These are phyloP conservation scores for Cladosporium halotolerans DNA, from an alignment of 2,329 filamentous ascomycete genomes.

Conservation along the genomic window DNA sequence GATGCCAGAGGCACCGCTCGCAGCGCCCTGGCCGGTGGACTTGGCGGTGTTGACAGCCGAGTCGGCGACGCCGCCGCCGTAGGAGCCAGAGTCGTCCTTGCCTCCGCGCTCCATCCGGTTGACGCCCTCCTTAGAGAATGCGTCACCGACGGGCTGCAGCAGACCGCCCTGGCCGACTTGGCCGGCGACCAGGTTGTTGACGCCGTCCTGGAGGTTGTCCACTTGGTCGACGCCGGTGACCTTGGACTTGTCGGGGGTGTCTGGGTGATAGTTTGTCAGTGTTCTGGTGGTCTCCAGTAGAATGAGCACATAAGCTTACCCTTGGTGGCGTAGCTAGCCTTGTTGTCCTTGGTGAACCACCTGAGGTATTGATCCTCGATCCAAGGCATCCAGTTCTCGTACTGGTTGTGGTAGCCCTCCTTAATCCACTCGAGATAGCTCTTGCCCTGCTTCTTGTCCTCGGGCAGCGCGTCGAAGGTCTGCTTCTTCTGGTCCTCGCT, in stretches of 20 bases:
- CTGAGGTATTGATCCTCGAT: slow-evolving; percentile 65
- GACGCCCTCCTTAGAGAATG: slow-evolving; percentile 57
- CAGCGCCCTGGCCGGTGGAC: slow-evolving; percentile 11
- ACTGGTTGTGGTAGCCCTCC: slow-evolving; percentile 63
- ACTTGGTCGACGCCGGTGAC: slow-evolving; percentile 61
- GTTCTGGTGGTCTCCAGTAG: not conserved
- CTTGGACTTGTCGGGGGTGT: slow-evolving; percentile 63
- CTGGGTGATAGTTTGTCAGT: slow-evolving; percentile 33
- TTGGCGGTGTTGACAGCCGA: slow-evolving; percentile 23
- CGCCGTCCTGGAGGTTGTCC: slow-evolving; percentile 62
- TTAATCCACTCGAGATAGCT: slow-evolving; percentile 51
- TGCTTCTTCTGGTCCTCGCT: slow-evolving; percentile 31
- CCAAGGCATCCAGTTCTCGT: slow-evolving; percentile 72
- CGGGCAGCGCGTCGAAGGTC: slow-evolving; percentile 27
- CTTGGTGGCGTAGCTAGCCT: slow-evolving; percentile 64
- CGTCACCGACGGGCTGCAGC: slow-evolving; percentile 57
- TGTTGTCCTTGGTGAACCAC: slow-evolving; percentile 72
- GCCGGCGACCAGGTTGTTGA: slow-evolving; percentile 55
- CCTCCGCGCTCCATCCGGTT: slow-evolving; percentile 60
- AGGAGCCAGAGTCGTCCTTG: slow-evolving; percentile 53
- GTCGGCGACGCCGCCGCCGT: slow-evolving; percentile 36
- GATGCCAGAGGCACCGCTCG: slow-evolving; percentile 21
- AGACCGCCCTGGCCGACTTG: slow-evolving; percentile 65
- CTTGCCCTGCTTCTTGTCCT: slow-evolving; percentile 28
- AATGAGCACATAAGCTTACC: slow-evolving; percentile 39